These are phyloP conservation scores for Venturia aucupariae DNA, from an alignment of 2,329 filamentous ascomycete genomes.

Conservation along the genomic window DNA sequence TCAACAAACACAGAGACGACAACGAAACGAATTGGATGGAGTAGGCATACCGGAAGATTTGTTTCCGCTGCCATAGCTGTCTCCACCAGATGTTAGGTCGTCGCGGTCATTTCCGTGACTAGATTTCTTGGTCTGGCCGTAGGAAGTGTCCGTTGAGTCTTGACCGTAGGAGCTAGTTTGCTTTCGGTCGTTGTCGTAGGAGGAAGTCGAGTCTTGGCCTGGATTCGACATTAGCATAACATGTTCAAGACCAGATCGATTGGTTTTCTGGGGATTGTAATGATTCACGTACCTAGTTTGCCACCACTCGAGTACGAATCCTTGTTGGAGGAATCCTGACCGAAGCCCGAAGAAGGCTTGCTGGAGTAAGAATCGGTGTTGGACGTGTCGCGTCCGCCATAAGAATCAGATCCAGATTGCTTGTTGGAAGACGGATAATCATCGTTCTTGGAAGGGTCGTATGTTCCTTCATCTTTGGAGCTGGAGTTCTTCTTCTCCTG, in stretches of 20 bases:
- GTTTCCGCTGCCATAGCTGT: background rate
- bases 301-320: background rate
- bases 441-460: background rate
- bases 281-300: background rate
- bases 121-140: background rate
- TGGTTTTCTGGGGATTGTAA: too few relatives aligned
- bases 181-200: background rate
- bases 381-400: background rate
- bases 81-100: background rate
- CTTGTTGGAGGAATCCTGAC: background rate
- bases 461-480: background rate
- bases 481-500: background rate
- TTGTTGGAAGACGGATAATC: background rate
- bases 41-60: constrained; percentile 4
- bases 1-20: background rate
- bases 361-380: background rate
- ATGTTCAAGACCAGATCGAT: too few relatives aligned
- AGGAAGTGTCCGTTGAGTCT: background rate
- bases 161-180: background rate
- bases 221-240: too few relatives aligned
- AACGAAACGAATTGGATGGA: background rate
- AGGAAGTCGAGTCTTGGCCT: background rate
- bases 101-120: background rate
- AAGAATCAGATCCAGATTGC: background rate
- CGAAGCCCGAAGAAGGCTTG: background rate